Conservation (phyloP, 1,284 basidiomycete species). For the Bjerkandera adusta region DNA sequence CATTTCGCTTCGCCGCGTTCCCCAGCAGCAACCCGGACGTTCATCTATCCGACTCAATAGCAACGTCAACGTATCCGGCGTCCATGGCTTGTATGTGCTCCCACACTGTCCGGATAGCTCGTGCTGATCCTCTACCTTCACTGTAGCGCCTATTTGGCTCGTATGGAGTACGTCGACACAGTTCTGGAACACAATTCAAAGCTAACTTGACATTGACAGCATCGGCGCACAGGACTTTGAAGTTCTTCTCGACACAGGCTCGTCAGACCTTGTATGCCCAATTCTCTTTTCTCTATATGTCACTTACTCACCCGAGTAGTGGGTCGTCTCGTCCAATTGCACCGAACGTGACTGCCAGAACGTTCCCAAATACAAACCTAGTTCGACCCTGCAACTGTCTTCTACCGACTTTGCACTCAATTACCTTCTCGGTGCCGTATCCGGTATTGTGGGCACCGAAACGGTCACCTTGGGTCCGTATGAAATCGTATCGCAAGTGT, state of each 20-base stretch:
- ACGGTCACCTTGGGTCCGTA: slow-evolving; percentile 42
- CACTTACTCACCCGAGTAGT: slow-evolving; percentile 26
- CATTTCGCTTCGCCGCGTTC: slow-evolving; percentile 31
- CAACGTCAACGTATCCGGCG: slow-evolving; percentile 30
- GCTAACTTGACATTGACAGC: slow-evolving; percentile 22
- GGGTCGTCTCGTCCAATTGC: slow-evolving; percentile 37
- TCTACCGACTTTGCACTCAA: slow-evolving; percentile 36
- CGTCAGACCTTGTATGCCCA: slow-evolving; percentile 44
- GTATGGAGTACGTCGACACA: slow-evolving; percentile 30
- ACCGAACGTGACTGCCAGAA: slow-evolving; percentile 29
- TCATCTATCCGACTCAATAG: slow-evolving; percentile 27
- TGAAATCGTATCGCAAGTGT: slow-evolving; percentile 38
- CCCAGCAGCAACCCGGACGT: slow-evolving; percentile 15
- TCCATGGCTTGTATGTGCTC: slow-evolving; percentile 38
- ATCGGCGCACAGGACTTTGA: slow-evolving; percentile 47
- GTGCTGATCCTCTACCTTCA: too few species aligned
- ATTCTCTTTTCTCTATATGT: slow-evolving; percentile 6
- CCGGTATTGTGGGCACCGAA: slow-evolving; percentile 42
- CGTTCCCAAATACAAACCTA: slow-evolving; percentile 30
- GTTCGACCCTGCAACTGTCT: slow-evolving; percentile 33
- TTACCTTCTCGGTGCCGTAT: slow-evolving; percentile 48
- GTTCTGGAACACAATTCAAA: slow-evolving; percentile 9
- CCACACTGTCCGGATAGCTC: neutral
- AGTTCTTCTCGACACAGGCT: slow-evolving; percentile 57
- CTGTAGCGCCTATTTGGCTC: slow-evolving; percentile 40